Conservation (phyloP, 352 stramenopile species). For the Proteromonas lacertae region DNA sequence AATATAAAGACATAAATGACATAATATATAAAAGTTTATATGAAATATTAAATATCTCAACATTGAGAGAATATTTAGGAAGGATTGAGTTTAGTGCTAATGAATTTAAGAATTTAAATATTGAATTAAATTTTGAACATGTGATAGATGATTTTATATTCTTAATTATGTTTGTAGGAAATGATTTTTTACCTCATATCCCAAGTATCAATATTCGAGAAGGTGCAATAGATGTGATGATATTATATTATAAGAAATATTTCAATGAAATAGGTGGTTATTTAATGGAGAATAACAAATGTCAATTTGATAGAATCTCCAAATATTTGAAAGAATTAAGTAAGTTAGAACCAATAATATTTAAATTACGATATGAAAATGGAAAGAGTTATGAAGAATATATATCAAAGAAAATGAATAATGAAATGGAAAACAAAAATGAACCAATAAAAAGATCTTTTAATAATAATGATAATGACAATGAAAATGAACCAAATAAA, state of each 20-base stretch:
- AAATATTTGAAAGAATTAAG: conserved; percentile 90
- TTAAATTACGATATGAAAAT: too few species aligned
- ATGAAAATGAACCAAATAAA: too few species aligned
- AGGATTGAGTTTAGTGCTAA: too few species aligned
- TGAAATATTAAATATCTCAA: conserved; percentile 76
- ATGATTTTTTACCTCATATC: conserved; percentile 97
- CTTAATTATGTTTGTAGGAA: conserved; percentile 93
- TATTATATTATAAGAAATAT: conserved; percentile 72
- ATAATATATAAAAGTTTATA: conserved; percentile 54
- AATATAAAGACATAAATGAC: neutral
- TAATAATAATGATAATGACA: too few species aligned
- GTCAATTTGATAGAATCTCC: too few species aligned
- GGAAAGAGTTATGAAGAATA: too few species aligned
- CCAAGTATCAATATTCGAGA: conserved; percentile 89
- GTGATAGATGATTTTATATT: conserved; percentile 98
- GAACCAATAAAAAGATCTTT: too few species aligned
- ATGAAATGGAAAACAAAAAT: too few species aligned
- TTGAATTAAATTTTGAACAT: conserved; percentile 32
- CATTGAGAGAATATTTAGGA: conserved; percentile 70
- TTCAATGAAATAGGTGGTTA: conserved; percentile 47
- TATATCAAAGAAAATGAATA: too few species aligned
- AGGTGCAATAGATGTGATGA: conserved; percentile 81
- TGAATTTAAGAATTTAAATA: neutral
- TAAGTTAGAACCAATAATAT: too few species aligned
- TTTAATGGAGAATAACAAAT: conserved; percentile 80